phyloP scores from a whole-genome alignment of 352 stramenopile species.

The Aphanomyces astaci region DNA sequence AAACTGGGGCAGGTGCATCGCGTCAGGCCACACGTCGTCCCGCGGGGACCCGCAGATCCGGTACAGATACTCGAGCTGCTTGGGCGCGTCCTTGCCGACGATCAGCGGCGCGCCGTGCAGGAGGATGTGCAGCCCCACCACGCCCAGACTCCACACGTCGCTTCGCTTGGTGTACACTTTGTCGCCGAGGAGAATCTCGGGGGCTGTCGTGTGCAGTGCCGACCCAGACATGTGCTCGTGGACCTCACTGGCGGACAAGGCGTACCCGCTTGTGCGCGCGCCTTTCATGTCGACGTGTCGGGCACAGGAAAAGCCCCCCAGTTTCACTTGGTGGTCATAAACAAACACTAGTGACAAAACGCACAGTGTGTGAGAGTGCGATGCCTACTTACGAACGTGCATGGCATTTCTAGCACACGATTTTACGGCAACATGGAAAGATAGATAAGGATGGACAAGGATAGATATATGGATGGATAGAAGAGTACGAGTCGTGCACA shows the following conservation, averaged over 20 bases:
- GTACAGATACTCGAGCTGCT: constrained; percentile 73
- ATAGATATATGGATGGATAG: too few species aligned
- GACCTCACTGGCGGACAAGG: constrained; percentile 67
- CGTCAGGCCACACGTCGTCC: constrained; percentile 38
- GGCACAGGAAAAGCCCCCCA: constrained; percentile 53
- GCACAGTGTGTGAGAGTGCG: too few species aligned
- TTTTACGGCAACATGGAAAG: too few species aligned
- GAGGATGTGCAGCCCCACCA: constrained; percentile 54
- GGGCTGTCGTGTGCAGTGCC: constrained; percentile 54
- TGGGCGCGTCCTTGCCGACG: constrained; percentile 46
- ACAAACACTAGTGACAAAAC: constrained; percentile 72
- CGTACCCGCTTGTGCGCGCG: constrained; percentile 31
- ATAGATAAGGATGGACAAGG: too few species aligned
- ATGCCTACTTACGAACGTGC: too few species aligned
- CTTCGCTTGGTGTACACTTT: constrained; percentile 56
- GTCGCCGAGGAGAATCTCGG: constrained; percentile 66
- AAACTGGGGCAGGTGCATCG: constrained; percentile 48
- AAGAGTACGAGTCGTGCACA: too few species aligned
- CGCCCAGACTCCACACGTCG: constrained; percentile 71
- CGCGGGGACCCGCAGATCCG: constrained; percentile 63
- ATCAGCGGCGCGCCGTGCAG: constrained; percentile 58
- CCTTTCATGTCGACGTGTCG: constrained; percentile 24
- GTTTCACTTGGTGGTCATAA: constrained; percentile 51
- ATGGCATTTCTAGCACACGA: too few species aligned
- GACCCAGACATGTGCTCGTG: constrained; percentile 63